These are phyloP conservation scores for Hygrocybe coccinea DNA, from an alignment of 768 basidiomycete genomes.

Conservation along the genomic window DNA sequence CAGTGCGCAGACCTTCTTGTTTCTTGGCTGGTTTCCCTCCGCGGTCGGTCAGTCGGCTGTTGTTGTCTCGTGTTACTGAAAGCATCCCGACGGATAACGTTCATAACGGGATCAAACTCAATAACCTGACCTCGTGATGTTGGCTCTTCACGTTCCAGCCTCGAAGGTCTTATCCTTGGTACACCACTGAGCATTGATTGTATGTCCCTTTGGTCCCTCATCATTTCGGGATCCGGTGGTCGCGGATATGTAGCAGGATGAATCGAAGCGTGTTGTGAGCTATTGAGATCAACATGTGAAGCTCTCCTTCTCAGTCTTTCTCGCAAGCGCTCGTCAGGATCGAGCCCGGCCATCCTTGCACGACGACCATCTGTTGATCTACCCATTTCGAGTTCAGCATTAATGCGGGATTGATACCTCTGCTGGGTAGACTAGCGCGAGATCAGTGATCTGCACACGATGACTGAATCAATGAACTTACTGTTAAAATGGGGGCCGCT, in stretches of 20 bases:
- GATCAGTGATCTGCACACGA: background rate
- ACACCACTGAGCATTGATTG: constrained; percentile 23
- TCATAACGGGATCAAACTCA: constrained; percentile 20
- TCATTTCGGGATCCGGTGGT: background rate
- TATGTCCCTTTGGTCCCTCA: constrained; percentile 13
- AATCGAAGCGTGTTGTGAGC: no score
- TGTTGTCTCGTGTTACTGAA: constrained; percentile 28
- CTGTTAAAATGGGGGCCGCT: background rate
- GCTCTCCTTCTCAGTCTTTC: background rate
- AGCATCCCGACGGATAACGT: constrained; percentile 31
- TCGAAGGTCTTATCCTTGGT: constrained; percentile 26
- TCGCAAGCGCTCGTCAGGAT: background rate
- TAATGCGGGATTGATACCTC: background rate
- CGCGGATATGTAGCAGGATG: no score
- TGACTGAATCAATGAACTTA: background rate
- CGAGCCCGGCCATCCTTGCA: background rate
- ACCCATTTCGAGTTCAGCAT: background rate
- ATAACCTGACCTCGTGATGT: constrained; percentile 20
- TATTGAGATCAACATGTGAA: background rate
- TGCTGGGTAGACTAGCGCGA: background rate
- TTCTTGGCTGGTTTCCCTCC: constrained; percentile 15
- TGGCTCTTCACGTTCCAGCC: constrained; percentile 17
- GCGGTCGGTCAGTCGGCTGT: constrained; percentile 27
- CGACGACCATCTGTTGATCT: background rate
- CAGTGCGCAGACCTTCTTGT: background rate